Base-by-base conservation (phyloP, 106 monocot species). In the Dactylorhiza incarnata region DNA sequence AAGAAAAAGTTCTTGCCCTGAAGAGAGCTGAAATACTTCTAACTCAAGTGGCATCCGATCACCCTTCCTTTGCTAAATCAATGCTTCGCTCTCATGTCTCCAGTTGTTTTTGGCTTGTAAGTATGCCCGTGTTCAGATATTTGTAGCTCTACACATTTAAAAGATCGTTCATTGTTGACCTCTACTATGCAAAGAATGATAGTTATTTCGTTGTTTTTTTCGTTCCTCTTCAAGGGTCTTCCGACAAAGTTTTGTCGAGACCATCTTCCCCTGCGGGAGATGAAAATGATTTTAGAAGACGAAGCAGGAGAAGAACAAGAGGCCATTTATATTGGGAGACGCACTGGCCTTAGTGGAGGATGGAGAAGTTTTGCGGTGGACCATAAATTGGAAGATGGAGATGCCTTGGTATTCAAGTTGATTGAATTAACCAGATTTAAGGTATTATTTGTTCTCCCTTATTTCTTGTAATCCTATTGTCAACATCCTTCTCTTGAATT, bases 51-150 rank as follows among this genome's bases (percentile, higher is more conserved):
- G 71, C 82, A 6, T 73, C 79, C 3, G 49, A 53, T 26, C 73
- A 81, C 45, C 90, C 87, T 16, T 93, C 93, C 17, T 93, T 93
- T 73, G 74, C 86, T 25, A 89, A 90, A 71, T 29, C 78, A 16
- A 93, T 93, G 93, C 81, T 90, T 75, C 87, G 85, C 2, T 93
- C 93, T 25, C 93, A 93, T 75, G 93, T 93, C 0, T 93, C 89
- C 45, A 86, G 93, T 76, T 85, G 90, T 74, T 93, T 90, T 76
- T 93, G 93, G 93, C 86, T 93, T 49, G 93, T 93, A 78, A 87
- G 93, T 77, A 44, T 69, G 26, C 24, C 29, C 15, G 9, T 59
- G 25, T 48, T 44, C 11, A 29, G 43, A 25, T 43, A 1, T n/a
- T 19, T 20, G 15, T 43, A 50, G 15, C 13, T 3, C 51, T 45